These are phyloP conservation scores for Plasmodium reichenowi DNA, from an alignment of 169 alveolate genomes.

Conservation along the genomic window DNA sequence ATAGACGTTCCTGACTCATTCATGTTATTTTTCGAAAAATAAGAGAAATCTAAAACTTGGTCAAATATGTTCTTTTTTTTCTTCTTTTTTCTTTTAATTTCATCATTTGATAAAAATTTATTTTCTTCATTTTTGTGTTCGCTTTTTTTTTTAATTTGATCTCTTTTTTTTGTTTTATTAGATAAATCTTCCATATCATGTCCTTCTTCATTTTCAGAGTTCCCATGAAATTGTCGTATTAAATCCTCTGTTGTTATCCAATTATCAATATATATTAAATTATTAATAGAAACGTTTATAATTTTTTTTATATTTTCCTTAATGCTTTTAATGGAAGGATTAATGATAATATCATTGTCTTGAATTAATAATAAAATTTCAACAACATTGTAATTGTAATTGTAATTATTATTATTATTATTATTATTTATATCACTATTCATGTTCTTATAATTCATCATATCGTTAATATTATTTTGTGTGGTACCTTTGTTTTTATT, in stretches of 20 bases:
- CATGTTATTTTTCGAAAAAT: conserved; percentile 24
- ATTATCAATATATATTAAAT: conserved; percentile 70
- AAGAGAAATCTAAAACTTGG: conserved; percentile 34
- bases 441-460: no score
- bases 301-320: conserved; percentile 69
- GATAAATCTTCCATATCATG: background rate
- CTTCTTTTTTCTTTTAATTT: no score
- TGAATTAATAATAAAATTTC: conserved; percentile 59
- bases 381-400: conserved; percentile 8
- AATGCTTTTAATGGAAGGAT: conserved; percentile 63
- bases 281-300: conserved; percentile 72
- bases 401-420: no score
- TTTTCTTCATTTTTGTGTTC: background rate
- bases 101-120: background rate
- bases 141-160: background rate
- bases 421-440: no score
- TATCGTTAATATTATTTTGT: no score
- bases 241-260: conserved; percentile 72
- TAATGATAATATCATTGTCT: conserved; percentile 60
- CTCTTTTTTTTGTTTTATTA: background rate
- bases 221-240: conserved; percentile 27
- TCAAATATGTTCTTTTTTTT: conserved; percentile 29
- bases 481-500: background rate
- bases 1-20: conserved; percentile 17
- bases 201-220: background rate